Conservation (phyloP, 345 rosid species). For the Eucalyptus leucophloia region DNA sequence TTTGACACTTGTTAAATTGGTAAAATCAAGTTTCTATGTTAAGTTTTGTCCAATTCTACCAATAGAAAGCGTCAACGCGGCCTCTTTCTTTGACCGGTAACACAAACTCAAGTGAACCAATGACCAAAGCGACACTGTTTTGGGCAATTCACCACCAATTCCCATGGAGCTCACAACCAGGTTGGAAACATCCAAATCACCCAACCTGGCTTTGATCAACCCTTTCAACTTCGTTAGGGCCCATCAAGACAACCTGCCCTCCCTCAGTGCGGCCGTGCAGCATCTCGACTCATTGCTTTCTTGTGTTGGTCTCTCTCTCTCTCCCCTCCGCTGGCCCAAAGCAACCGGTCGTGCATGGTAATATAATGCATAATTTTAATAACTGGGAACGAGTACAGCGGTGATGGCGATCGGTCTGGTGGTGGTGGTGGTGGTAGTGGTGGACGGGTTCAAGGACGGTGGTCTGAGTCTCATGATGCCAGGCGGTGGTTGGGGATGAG, state of each 20-base stretch:
- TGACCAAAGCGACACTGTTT: background rate
- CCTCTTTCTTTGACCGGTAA: background rate
- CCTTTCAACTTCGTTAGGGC: background rate
- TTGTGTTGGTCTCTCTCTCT: background rate
- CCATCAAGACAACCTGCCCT: background rate
- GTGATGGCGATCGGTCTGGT: background rate
- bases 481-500: background rate
- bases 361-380: no score
- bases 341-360: background rate
- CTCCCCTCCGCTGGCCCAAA: background rate
- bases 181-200: background rate
- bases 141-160: background rate
- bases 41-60: background rate
- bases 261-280: background rate
- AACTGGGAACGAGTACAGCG: background rate
- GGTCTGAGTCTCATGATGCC: background rate
- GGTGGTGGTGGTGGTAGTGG: background rate
- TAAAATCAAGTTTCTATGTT: background rate
- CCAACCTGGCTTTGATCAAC: background rate
- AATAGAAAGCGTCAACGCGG: fast-evolving
- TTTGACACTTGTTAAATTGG: background rate
- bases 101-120: background rate
- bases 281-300: background rate
- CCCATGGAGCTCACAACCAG: background rate
- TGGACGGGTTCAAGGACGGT: background rate